Evolutionary conservation across 1,284 basidiomycete species (phyloP), one percentile per base, ranked within the genome.

Genomic region (Ganoderma meredithae): DNA sequence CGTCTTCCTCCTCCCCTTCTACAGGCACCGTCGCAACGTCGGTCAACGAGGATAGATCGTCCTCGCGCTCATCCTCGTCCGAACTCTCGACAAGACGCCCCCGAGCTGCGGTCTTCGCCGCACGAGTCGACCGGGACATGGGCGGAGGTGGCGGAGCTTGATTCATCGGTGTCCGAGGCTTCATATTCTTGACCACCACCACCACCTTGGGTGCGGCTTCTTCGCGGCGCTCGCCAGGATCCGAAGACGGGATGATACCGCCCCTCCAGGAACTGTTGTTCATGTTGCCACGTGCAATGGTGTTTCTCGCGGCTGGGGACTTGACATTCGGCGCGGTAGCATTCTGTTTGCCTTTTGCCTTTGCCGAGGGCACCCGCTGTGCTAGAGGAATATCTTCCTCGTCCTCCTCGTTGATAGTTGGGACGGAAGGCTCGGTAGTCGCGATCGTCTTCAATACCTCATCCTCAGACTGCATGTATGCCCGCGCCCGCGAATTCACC

Each of bases 11-110:
- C 31, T 86, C 79, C n/a, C 81, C 81, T 40, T 86, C 84, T 2
- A 82, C 84, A 9, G 79, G 80, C 58, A 86, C 85, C 5, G 83
- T 85, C 31, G 82, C 82, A 15, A 78, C 77, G 40, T 81, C 80
- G 7, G 39, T 60, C 52, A 75, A 78, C 6, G 77, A 75, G 55
- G 64, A 55, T 39, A 36, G 59, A 61, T 73, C 75, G 44, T 79
- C 77, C 39, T 77, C 73, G 19, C 73, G 36, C 6, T 64, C 67
- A 2, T 47, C 62, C 25, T 69, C 66, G 36, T 65, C 67, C 13
- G 70, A 64, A 40, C 69, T 71, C 65, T 72, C 71, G 1, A 49
- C 49, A 2, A 69, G 64, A 13, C 63, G 68, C 13, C 53, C 61
- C 2, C 62, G 63, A 5, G 71, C 71, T 27, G 67, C 71, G 3